Conservation (phyloP, 257 asterid genomes). For the Paulownia fortunei region DNA sequence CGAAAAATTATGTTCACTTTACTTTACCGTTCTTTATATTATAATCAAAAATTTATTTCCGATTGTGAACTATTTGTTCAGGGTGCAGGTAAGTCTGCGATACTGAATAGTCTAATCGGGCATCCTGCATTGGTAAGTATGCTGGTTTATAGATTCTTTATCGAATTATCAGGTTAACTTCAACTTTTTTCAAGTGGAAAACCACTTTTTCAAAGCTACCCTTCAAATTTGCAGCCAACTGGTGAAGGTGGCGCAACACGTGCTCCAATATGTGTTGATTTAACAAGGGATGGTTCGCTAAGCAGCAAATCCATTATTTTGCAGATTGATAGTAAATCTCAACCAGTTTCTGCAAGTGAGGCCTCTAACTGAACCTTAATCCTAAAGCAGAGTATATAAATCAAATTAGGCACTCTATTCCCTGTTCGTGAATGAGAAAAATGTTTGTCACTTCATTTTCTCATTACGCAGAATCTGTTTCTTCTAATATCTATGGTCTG, state of each 20-base stretch:
- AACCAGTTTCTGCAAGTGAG: constrained; percentile 90
- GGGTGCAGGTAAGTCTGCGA: constrained; percentile 99
- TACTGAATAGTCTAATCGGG: constrained; percentile 92
- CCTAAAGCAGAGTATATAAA: constrained; percentile 2
- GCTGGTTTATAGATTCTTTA: constrained; percentile 9
- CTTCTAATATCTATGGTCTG: constrained; percentile 28
- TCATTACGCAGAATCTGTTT: constrained; percentile 28
- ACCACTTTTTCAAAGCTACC: background rate
- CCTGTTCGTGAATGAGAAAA: background rate
- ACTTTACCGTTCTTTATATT: background rate
- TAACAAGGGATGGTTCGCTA: constrained; percentile 78
- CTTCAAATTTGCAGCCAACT: constrained; percentile 70
- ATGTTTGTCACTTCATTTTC: constrained; percentile 13
- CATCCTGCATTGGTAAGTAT: constrained; percentile 94
- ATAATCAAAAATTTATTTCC: background rate
- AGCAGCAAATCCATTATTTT: constrained; percentile 84
- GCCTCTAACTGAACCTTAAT: constrained; percentile 33
- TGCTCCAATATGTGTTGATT: constrained; percentile 93
- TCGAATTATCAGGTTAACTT: background rate
- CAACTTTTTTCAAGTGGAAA: constrained; percentile 4
- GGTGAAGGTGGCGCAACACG: constrained; percentile 99
- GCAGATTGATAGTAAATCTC: constrained; percentile 96
- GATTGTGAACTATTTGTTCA: constrained; percentile 44
- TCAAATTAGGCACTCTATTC: constrained; percentile 3
- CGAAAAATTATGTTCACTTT: background rate